These are phyloP conservation scores for Wallacemonas sp. DNA, from an alignment of 208 protist species.

Conservation along the genomic window DNA sequence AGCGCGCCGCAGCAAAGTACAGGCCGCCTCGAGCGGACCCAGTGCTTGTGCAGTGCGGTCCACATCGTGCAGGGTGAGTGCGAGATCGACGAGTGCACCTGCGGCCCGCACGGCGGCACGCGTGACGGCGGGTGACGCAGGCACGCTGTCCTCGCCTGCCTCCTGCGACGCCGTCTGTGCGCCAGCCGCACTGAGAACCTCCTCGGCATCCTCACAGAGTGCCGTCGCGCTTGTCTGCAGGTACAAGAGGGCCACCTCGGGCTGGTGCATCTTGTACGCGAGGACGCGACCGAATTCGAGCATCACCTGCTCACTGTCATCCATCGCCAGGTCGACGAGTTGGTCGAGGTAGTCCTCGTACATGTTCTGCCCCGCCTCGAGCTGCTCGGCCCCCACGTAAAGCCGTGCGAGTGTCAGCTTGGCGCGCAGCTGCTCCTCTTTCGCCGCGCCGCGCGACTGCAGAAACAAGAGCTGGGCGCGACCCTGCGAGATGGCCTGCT, in stretches of 20 bases:
- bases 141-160: no score
- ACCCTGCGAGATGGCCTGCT: slow-evolving; percentile 58
- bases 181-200: slow-evolving; percentile 10
- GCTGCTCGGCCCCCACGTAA: slow-evolving; percentile 38
- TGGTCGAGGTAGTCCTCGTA: slow-evolving; percentile 68
- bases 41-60: slow-evolving; percentile 54
- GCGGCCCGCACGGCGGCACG: slow-evolving; percentile 43
- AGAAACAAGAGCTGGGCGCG: slow-evolving; percentile 39
- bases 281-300: slow-evolving; percentile 75
- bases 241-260: slow-evolving; percentile 51
- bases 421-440: slow-evolving; percentile 27
- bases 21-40: slow-evolving; percentile 54
- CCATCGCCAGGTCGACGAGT: slow-evolving; percentile 39
- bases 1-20: slow-evolving; percentile 48
- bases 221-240: slow-evolving; percentile 60
- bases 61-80: slow-evolving; percentile 47
- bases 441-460: slow-evolving; percentile 31
- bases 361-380: slow-evolving; percentile 36
- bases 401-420: slow-evolving; percentile 67
- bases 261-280: slow-evolving; percentile 29
- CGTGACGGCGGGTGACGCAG: not conserved
- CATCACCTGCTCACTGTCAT: slow-evolving; percentile 58
- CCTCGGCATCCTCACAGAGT: slow-evolving; percentile 60
- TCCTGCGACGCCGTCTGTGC: not conserved
- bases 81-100: slow-evolving; percentile 55